Conservation (phyloP, 2,329 filamentous ascomycete species). For the Pseudogymnoascus sp. region DNA sequence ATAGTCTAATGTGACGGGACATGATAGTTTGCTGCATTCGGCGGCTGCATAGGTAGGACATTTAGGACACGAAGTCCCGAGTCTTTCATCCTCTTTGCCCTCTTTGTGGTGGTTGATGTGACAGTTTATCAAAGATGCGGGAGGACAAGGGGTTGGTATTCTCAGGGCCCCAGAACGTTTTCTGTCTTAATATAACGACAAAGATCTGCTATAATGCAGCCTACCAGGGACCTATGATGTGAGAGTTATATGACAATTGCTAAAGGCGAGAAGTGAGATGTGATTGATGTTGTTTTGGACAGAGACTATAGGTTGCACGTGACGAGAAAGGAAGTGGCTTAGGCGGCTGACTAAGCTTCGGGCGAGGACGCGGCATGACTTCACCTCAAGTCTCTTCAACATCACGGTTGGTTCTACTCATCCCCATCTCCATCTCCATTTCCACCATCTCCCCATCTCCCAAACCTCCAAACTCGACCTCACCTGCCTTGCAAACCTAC, state of each 20-base stretch:
- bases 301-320: background rate
- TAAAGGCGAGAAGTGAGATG: background rate
- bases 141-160: background rate
- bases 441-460: background rate
- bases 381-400: background rate
- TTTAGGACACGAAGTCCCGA: background rate
- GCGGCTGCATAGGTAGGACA: background rate
- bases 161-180: background rate
- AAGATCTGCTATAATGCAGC: background rate
- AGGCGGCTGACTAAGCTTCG: background rate
- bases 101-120: background rate
- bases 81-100: background rate
- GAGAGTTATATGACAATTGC: background rate
- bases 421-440: background rate
- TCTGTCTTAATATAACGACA: background rate
- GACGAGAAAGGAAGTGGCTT: background rate
- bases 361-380: background rate
- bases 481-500: background rate
- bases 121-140: background rate
- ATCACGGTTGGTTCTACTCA: background rate
- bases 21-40: background rate
- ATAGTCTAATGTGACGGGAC: background rate
- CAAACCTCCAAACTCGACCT: background rate
- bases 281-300: background rate
- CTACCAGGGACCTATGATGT: background rate